Evolutionary conservation across 805 yeast genomes (phyloP), one percentile per base, ranked within the genome.

Genomic region (Yamadazyma sp.): DNA sequence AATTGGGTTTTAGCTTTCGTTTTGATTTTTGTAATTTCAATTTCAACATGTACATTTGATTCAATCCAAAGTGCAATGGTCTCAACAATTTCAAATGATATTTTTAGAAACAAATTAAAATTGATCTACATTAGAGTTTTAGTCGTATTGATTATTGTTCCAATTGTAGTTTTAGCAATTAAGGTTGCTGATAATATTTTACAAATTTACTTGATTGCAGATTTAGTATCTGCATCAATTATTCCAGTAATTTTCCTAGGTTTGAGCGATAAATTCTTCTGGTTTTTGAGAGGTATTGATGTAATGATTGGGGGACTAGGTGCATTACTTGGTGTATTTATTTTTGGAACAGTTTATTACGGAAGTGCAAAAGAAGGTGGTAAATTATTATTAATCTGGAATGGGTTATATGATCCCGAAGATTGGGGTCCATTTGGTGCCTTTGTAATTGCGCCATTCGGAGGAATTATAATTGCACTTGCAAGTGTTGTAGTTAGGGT

Each of bases 401-500:
- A 83, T 49, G 96, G 97, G 28, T 63, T 89, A 18, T 89, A 89
- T 52, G 65, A 72, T 42, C 65, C 75, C 5, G 75, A 72, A 32
- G 96, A 89, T 54, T 89, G 96, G 96, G 86, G 94, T 49, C 80
- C 95, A 0, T 89, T 89, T 63, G 97, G 95, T 16, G 96, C 96
- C 2, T 89, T 89, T 60, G 91, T 85, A 5, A 84, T 82, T 43
- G 93, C 96, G 1, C 96, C 96, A 5, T 70, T 80, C 26, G 94
- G 91, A 18, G 87, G 91, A 8, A 44, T 88, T 2, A 42, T 82
- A 5, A 65, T 80, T 42, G 80, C 85, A 2, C 57, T 75, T 10
- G 49, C 67, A 19, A 67, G 71, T 28, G 70, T 83, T 18, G 80
- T 50, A 3, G 16, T 69, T 11, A 71, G 93, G 59, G 53, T 75